A percentile compares a stretch with the other conserved stretches of the same genome.
Evolutionary conservation across 1,284 basidiomycete species (phyloP).

Genomic region (Hemileccinum hortonii): DNA sequence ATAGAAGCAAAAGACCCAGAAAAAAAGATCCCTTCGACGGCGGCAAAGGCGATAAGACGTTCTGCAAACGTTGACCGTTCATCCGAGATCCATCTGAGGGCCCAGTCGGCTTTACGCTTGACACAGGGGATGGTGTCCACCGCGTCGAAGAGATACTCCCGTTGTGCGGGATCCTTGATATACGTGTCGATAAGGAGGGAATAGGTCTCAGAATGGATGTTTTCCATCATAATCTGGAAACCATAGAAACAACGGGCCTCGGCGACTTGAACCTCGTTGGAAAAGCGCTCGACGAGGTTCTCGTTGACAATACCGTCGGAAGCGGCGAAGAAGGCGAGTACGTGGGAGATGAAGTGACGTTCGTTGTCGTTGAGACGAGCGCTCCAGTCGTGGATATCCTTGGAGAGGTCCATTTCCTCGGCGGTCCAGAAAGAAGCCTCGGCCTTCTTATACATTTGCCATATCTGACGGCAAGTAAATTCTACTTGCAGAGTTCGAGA

Average conservation of each 20-base stretch:
- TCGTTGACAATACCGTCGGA: slow-evolving; percentile 99
- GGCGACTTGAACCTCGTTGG: slow-evolving; percentile 89
- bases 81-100: slow-evolving; percentile 91
- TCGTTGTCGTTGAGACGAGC: slow-evolving; percentile 92
- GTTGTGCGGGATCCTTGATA: slow-evolving; percentile 85
- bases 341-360: slow-evolving; percentile 93
- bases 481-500: not conserved
- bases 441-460: slow-evolving; percentile 96
- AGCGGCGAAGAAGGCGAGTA: slow-evolving; percentile 95
- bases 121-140: slow-evolving; percentile 94
- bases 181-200: slow-evolving; percentile 98
- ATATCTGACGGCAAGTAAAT: slow-evolving; percentile 60
- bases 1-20: slow-evolving; percentile 93
- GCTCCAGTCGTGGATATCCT: slow-evolving; percentile 92
- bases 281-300: slow-evolving; percentile 94
- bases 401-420: slow-evolving; percentile 96
- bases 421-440: slow-evolving; percentile 97
- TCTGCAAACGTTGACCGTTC: slow-evolving; percentile 83
- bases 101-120: slow-evolving; percentile 93
- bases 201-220: slow-evolving; percentile 96
- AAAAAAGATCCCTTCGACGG: slow-evolving; percentile 98
- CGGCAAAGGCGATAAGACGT: slow-evolving; percentile 94
- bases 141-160: slow-evolving; percentile 90
- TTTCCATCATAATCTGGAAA: slow-evolving; percentile 99
- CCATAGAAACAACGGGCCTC: slow-evolving; percentile 99